Base-by-base conservation (phyloP, 2,329 filamentous ascomycete species). In the Basipetospora chlamydospora region DNA sequence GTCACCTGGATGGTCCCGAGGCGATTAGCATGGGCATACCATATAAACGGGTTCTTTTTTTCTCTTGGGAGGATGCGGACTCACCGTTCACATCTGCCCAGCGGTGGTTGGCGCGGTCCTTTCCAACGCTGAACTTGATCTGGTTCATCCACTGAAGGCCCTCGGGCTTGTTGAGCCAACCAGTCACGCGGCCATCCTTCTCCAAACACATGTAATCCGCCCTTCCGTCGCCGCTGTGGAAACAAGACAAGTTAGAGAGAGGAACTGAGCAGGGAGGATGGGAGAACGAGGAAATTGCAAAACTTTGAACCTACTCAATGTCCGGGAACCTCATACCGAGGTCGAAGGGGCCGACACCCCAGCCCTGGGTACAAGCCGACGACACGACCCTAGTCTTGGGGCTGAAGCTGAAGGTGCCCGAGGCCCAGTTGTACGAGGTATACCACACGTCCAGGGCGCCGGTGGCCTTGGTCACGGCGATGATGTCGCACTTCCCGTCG, bases 1-100 rank as follows among this genome's bases (percentile, higher is more conserved):
- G 60, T 47, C 16, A 51, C 39, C 45, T 46, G 52, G 16, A 57
- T 39, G 21, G 57, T 41, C 41, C 60, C 57, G 16, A 46, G 50
- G 3, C 32, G 39, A 8, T 52, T 51, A 26, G 57, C 53, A 12
- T 54, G 52, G 20, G 18, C 10, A 28, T 6, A 28, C 22, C 6
- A 25, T 7, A 25, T 11, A 25, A 7, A 6, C 22, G 11, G 22
- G 22, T 6, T 25, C 11, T 7, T 7, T 25, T 7, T 25, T 7
- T 11, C 11, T 25, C 10, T 28, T 28, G n/a, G 6, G n/a, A 11
- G 22, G 6, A 23, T 23, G 11, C 11, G 15, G 6, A 30, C 30
- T 23, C 20, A 32, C 30, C 30, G 35, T 59, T 54, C 26, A 59
- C 50, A 42, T 60, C 58, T 2, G 50, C 55, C 30, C 43, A 61